Evolutionary conservation across 345 rosid species (phyloP).

Genomic region (Aquilaria yunnanensis): DNA sequence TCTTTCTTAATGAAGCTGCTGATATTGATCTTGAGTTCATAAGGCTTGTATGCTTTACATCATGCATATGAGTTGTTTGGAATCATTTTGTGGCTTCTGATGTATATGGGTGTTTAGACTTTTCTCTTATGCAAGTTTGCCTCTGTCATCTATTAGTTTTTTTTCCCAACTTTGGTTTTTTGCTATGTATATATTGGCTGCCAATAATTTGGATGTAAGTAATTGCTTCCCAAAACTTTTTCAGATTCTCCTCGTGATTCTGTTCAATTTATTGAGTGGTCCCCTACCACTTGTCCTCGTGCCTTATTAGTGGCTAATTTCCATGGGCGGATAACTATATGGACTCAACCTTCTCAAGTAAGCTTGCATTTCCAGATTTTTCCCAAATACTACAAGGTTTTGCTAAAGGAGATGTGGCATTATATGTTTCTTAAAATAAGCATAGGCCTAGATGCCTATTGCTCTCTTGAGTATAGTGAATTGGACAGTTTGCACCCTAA

Average conservation of each 20-base stretch:
- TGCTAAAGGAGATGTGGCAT: no score
- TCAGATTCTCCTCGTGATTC: constrained; percentile 99
- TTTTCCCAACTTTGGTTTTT: neutral
- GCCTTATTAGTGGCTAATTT: constrained; percentile 92
- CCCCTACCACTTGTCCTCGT: constrained; percentile 92
- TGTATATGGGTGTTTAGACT: neutral
- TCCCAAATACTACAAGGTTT: neutral
- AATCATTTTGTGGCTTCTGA: no score
- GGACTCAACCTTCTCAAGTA: constrained; percentile 97
- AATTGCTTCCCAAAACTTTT: constrained; percentile 14
- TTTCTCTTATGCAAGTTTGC: neutral
- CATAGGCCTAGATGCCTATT: no score
- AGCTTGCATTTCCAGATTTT: constrained; percentile 14
- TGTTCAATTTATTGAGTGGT: constrained; percentile 98
- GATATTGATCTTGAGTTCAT: no score
- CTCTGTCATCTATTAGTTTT: neutral
- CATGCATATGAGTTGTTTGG: no score
- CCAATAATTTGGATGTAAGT: neutral
- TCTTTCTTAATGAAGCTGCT: no score
- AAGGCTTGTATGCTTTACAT: no score
- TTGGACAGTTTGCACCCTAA: no score
- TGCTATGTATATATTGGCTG: no score
- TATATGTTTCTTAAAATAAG: no score
- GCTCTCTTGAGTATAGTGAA: no score
- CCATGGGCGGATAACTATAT: constrained; percentile 91